Evolutionary conservation across 768 basidiomycete species (phyloP).

Genomic region (Tylopilus plumbeoviolaceoides): DNA sequence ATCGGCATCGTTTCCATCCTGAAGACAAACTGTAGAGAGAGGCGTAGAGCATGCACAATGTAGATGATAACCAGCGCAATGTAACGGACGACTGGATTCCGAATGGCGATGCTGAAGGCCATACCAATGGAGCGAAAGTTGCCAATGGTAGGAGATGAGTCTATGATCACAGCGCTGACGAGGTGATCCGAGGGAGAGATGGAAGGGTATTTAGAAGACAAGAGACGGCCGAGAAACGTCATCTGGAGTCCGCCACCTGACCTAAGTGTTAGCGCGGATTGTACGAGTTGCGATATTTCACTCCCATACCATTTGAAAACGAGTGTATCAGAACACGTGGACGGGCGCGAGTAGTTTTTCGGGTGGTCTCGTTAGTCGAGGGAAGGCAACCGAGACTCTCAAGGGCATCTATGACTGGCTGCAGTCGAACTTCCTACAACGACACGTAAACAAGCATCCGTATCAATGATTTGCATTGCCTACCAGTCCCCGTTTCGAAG

Average conservation of each 20-base stretch:
- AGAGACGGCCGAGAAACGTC: slow-evolving; percentile 14
- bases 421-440: slow-evolving; percentile 15
- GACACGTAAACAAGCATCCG: neutral
- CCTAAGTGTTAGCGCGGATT: neutral
- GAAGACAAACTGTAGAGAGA: slow-evolving; percentile 10
- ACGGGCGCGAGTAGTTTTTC: neutral
- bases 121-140: slow-evolving; percentile 12
- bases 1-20: slow-evolving; percentile 10
- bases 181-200: neutral
- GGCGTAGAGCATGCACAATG: slow-evolving; percentile 10
- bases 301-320: slow-evolving; percentile 27
- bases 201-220: slow-evolving; percentile 18
- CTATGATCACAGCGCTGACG: slow-evolving; percentile 18
- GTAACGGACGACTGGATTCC: slow-evolving; percentile 18
- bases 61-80: slow-evolving; percentile 14
- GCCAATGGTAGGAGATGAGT: slow-evolving; percentile 18
- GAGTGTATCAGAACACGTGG: slow-evolving; percentile 26
- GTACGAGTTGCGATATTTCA: neutral
- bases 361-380: neutral
- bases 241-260: slow-evolving; percentile 24
- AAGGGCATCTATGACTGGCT: slow-evolving; percentile 22
- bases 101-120: slow-evolving; percentile 22
- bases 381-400: slow-evolving; percentile 22
- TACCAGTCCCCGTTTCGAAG: slow-evolving; percentile 11
- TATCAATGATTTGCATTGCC: neutral